Conservation (phyloP, 2,329 filamentous ascomycete species). For the Colletotrichum liriopes region DNA sequence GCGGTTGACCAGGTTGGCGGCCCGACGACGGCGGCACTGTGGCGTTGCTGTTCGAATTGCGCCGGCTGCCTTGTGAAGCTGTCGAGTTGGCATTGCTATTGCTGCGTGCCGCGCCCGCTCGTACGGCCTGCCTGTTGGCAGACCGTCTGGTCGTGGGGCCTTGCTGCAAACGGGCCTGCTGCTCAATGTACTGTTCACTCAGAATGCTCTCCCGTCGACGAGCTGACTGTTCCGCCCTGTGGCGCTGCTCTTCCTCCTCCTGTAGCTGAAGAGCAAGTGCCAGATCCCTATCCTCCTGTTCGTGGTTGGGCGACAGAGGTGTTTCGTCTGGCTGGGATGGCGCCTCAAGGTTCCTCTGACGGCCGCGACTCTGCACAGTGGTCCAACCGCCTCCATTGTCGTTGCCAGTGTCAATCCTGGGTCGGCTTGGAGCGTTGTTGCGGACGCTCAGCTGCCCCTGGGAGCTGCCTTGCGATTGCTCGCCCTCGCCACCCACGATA, state of each 20-base stretch:
- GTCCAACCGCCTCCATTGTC: conserved; percentile 64
- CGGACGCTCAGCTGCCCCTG: neutral
- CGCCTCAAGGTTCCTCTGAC: conserved; percentile 23
- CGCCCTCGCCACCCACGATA: conserved; percentile 79
- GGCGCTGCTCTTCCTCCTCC: conserved; percentile 90
- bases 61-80: conserved; percentile 30
- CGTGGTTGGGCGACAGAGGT: conserved; percentile 60
- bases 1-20: conserved; percentile 39
- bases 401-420: conserved; percentile 14
- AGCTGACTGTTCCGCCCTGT: conserved; percentile 74
- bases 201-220: conserved; percentile 77
- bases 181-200: conserved; percentile 80
- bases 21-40: conserved; percentile 26
- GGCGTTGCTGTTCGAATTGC: conserved; percentile 42
- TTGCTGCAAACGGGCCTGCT: conserved; percentile 64
- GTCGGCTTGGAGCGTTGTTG: conserved; percentile 18
- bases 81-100: conserved; percentile 36
- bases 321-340: conserved; percentile 45
- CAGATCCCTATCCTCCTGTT: conserved; percentile 88
- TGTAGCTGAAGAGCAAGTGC: conserved; percentile 93
- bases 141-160: conserved; percentile 47
- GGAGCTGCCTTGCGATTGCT: conserved; percentile 46
- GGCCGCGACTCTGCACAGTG: conserved; percentile 60
- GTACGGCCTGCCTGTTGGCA: conserved; percentile 43
- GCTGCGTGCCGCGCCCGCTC: conserved; percentile 32